phyloP scores from a whole-genome alignment of 2,329 filamentous ascomycete species.

The Passalora sequoiae region DNA sequence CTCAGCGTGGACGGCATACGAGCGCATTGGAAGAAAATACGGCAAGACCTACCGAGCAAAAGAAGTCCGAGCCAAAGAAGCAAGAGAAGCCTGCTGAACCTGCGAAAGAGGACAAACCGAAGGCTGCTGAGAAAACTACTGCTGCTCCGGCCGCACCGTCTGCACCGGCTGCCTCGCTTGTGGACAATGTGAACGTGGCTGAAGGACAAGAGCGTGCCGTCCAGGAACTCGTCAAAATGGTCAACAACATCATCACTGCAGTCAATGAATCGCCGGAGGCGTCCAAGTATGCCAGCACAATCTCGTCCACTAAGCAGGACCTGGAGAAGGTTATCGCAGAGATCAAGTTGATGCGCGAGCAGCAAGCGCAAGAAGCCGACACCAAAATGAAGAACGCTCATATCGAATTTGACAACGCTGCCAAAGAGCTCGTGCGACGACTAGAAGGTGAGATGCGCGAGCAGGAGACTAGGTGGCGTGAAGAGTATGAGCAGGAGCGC shows the following conservation, averaged over 20 bases:
- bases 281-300: constrained; percentile 69
- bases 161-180: constrained; percentile 49
- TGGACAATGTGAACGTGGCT: constrained; percentile 71
- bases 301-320: constrained; percentile 80
- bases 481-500: constrained; percentile 84
- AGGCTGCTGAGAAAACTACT: constrained; percentile 11
- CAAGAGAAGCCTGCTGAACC: constrained; percentile 14
- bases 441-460: constrained; percentile 76
- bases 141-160: constrained; percentile 25
- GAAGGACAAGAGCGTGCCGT: constrained; percentile 80
- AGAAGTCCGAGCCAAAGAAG: constrained; percentile 21
- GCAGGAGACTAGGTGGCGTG: constrained; percentile 77
- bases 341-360: constrained; percentile 67
- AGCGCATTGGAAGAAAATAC: constrained; percentile 53
- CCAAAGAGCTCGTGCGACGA: constrained; percentile 79
- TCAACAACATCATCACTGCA: constrained; percentile 92
- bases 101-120: constrained; percentile 12
- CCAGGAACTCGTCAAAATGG: constrained; percentile 86
- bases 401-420: constrained; percentile 78
- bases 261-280: constrained; percentile 81
- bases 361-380: constrained; percentile 65
- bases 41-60: constrained; percentile 37
- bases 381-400: constrained; percentile 66
- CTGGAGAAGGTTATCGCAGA: constrained; percentile 71
- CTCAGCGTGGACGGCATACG: constrained; percentile 52